Base-by-base conservation (phyloP, 2,329 filamentous ascomycete genomes). In the Diaporthe helianthi region DNA sequence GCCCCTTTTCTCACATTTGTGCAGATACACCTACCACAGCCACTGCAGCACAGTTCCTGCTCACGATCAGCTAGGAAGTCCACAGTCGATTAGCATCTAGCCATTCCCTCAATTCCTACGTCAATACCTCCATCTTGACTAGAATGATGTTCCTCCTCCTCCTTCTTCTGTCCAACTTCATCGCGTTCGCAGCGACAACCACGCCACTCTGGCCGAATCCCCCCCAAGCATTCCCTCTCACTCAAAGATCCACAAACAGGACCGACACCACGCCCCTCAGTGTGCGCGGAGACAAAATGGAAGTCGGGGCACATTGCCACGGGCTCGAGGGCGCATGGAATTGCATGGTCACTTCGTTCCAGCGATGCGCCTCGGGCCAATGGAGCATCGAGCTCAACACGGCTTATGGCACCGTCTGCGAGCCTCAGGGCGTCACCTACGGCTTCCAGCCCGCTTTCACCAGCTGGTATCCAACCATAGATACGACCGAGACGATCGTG, bases 281-380 rank as follows among this genome's bases (percentile, higher is more conserved):
- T 15, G 26, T 31, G 6, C 67, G 49, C 33, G 26, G 33, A 7
- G 19, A 53, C 29, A 19, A 29, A 19, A 60, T 87, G 70, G 70
- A 76, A 15, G 76, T 73, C 4, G 83, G 83, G 24, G 76, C 81
- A 2, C 72, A 76, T 5, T 87, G 85, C 75, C 75, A 77, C 13
- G 76, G 74, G 12, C 74, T 77, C 15, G 84, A 87, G 69, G 85
- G 85, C n/a, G 80, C 82, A 71, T 87, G 85, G 85, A 85, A 86
- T 76, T 87, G 85, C 78, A 82, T 87, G 78, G 79, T 78, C 0
- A 76, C 72, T 24, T 79, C 78, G 41, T 87, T 83, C 78, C 85
- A 87, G 76, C 81, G 85, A 33, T 87, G 85, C 73, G 83, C 82
- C 3, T 75, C 78, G 12, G 84, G 84, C 2, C 74, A 69, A 13